phyloP scores from a whole-genome alignment of 768 basidiomycete species.

The Clitopilus hobsonii region DNA sequence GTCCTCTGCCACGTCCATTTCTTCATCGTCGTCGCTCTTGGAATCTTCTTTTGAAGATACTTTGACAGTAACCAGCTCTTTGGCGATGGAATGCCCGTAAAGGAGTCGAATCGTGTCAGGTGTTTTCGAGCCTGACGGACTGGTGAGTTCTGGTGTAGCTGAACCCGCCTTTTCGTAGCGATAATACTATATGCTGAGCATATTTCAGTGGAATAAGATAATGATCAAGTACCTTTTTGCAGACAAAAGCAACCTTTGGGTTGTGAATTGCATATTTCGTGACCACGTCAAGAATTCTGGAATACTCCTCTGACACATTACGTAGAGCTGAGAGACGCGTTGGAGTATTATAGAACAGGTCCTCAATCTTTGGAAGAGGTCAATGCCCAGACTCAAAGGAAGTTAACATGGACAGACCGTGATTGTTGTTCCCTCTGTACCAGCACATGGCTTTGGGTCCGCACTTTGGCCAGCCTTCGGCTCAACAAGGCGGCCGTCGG shows the following conservation, averaged over 20 bases:
- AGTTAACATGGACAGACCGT: slow-evolving; percentile 45
- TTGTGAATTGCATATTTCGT: slow-evolving; percentile 95
- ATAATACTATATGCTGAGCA: background rate
- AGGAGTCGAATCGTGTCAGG: slow-evolving; percentile 71
- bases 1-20: slow-evolving; percentile 25
- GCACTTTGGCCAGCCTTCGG: slow-evolving; percentile 64
- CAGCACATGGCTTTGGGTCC: slow-evolving; percentile 87
- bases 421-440: slow-evolving; percentile 91
- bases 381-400: background rate
- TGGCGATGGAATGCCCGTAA: slow-evolving; percentile 78
- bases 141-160: slow-evolving; percentile 74
- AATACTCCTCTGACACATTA: slow-evolving; percentile 86
- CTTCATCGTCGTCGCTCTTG: slow-evolving; percentile 22
- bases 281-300: slow-evolving; percentile 85
- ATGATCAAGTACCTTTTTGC: slow-evolving; percentile 73
- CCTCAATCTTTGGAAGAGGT: slow-evolving; percentile 65
- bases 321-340: slow-evolving; percentile 82
- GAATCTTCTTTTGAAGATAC: slow-evolving; percentile 26
- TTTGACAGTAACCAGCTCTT: slow-evolving; percentile 58
- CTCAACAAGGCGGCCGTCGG: slow-evolving; percentile 69
- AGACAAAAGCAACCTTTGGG: slow-evolving; percentile 79
- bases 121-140: slow-evolving; percentile 61
- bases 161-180: slow-evolving; percentile 63
- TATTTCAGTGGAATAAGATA: background rate
- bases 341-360: slow-evolving; percentile 92